These are phyloP conservation scores for Candolleomyces aberdarensis DNA, from an alignment of 768 basidiomycete genomes.

Conservation along the genomic window DNA sequence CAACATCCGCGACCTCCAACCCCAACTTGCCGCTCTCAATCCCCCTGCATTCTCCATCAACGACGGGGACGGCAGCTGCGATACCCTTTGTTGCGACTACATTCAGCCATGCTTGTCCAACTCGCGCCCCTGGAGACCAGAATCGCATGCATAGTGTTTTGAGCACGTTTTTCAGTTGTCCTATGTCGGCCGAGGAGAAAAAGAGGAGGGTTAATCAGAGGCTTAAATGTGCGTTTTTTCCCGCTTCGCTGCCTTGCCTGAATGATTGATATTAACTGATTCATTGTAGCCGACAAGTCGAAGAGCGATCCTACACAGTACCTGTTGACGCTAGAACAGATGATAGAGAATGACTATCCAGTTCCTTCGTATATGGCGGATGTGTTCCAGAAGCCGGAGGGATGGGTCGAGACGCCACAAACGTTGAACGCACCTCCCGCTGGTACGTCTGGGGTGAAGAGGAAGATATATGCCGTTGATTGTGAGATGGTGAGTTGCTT, in stretches of 20 bases:
- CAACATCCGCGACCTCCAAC: constrained; percentile 61
- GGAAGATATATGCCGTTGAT: constrained; percentile 77
- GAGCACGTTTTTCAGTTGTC: constrained; percentile 76
- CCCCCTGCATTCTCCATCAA: constrained; percentile 28
- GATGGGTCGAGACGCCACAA: constrained; percentile 83
- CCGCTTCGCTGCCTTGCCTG: not conserved
- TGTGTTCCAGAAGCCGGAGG: constrained; percentile 56
- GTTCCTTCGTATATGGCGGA: constrained; percentile 83
- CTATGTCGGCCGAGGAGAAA: constrained; percentile 79
- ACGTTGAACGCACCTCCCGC: constrained; percentile 19
- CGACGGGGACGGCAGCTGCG: constrained; percentile 23
- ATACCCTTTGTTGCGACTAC: constrained; percentile 70
- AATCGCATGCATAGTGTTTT: constrained; percentile 84
- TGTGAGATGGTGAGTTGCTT: constrained; percentile 84
- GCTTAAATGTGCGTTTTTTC: constrained; percentile 31
- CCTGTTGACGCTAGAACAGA: constrained; percentile 74
- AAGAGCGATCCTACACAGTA: constrained; percentile 68
- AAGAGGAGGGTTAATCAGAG: constrained; percentile 52
- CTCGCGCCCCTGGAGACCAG: constrained; percentile 87
- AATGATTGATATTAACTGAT: constrained; percentile 4
- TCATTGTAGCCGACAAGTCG: constrained; percentile 51
- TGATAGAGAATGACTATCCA: constrained; percentile 94
- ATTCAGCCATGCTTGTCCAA: constrained; percentile 93
- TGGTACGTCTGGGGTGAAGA: constrained; percentile 24
- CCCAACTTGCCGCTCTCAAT: constrained; percentile 45